Conservation (phyloP, 345 rosid species). For the Eucalyptus rudis region DNA sequence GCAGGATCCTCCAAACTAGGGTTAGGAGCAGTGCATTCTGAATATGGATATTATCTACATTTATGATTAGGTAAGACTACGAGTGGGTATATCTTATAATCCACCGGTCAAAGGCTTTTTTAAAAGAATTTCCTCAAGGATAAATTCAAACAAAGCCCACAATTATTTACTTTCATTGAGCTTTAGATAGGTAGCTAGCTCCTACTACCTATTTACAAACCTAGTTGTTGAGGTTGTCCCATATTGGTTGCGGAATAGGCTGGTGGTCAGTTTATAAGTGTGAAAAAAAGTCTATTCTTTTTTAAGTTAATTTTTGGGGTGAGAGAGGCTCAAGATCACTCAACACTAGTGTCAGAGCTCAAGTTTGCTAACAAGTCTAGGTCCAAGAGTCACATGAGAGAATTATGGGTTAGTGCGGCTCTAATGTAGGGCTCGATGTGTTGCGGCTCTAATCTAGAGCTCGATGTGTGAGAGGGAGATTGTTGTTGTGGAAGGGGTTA, state of each 20-base stretch:
- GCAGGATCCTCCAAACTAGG: background rate
- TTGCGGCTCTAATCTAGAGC: too few relatives aligned
- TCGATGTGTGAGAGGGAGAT: too few relatives aligned
- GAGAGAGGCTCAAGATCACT: too few relatives aligned
- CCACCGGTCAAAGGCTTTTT: background rate
- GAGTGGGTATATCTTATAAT: background rate
- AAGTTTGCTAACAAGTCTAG: too few relatives aligned
- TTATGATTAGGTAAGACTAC: background rate
- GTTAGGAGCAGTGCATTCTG: background rate
- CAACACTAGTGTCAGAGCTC: accelerated
- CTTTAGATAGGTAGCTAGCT: background rate
- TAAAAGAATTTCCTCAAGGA: background rate
- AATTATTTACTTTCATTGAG: background rate
- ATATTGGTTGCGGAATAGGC: too few relatives aligned
- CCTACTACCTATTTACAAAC: background rate
- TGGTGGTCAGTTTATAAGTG: too few relatives aligned
- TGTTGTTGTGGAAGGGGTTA: too few relatives aligned
- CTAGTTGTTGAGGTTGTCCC: too few relatives aligned
- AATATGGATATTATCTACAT: background rate
- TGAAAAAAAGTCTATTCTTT: too few relatives aligned
- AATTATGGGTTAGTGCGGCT: too few relatives aligned
- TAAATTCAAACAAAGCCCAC: background rate
- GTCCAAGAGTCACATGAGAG: too few relatives aligned
- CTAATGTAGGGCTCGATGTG: accelerated
- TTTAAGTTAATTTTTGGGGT: too few relatives aligned